Conservation (phyloP, 345 rosid genomes). For the Pugionium dolabratum region DNA sequence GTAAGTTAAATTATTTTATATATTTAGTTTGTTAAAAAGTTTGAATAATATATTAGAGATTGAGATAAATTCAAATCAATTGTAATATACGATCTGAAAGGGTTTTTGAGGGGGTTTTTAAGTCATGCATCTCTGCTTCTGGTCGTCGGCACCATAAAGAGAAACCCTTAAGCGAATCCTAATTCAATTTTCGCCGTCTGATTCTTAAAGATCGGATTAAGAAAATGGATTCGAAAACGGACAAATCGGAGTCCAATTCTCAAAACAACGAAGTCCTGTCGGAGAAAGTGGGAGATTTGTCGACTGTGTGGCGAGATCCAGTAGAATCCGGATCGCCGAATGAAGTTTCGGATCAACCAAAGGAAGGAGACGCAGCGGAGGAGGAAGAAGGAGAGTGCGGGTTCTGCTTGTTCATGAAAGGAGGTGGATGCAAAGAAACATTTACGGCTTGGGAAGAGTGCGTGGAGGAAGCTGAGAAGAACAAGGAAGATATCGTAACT, state of each 20-base stretch:
- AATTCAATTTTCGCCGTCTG: too few species aligned
- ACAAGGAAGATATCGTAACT: constrained; percentile 61
- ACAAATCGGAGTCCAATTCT: background rate
- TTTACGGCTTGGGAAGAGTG: constrained; percentile 81
- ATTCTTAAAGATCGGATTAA: too few species aligned
- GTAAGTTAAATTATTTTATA: too few species aligned
- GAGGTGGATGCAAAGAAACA: constrained; percentile 78
- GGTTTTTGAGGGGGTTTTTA: too few species aligned
- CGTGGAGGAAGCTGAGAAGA: constrained; percentile 67
- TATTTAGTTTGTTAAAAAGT: too few species aligned
- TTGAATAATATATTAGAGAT: too few species aligned
- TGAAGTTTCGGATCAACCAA: constrained; percentile 32
- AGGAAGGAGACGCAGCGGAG: constrained; percentile 40
- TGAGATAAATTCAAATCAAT: too few species aligned
- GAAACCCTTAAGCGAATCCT: too few species aligned
- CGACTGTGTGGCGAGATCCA: constrained; percentile 26
- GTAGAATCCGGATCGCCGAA: constrained; percentile 19
- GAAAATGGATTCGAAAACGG: background rate
- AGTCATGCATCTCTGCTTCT: too few species aligned
- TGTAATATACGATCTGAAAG: too few species aligned
- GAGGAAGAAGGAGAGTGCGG: constrained; percentile 83
- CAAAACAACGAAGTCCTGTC: background rate
- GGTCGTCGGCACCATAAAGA: too few species aligned
- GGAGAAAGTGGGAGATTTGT: constrained; percentile 30
- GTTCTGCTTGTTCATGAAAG: constrained; percentile 90